Base-by-base conservation (phyloP, 1,284 basidiomycete genomes). In the Pholiota adiposa region DNA sequence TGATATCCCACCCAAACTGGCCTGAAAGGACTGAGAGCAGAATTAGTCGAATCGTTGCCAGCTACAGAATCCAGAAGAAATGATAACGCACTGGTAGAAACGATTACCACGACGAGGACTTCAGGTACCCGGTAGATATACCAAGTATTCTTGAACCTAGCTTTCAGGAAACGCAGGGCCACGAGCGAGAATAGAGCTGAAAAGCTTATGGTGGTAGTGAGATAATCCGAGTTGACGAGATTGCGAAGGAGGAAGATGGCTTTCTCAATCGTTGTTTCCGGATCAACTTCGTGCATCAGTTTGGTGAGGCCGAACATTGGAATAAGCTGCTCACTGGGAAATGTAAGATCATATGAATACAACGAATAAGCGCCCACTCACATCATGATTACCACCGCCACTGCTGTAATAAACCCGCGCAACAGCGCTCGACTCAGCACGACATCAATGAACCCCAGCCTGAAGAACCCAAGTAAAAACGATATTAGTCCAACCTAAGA, bases 371-470 rank as follows among this genome's bases (percentile, higher is more conserved):
- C 12, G 36, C 16, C 4, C 23, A 77, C 84, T 54, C 62, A 90
- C 90, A 91, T 83, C 69, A 86, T 79, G 65, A 93, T 92, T 23
- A 93, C 84, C 4, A 90, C 80, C 0, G 88, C 91, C 19, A 94
- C 83, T 16, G 92, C 92, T 3, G 88, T 87, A 54, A 95, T 87
- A 73, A 97, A 98, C 5, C 96, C 96, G 38, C 93, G 84, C 38
- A 98, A 81, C 6, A 94, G 77, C 4, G 96, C 93, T 59, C 94
- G 86, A 64, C 91, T 93, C n/a, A 98, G 83, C 2, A 98, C 91
- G 16, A 97, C 96, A 72, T 98, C 96, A 54, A 98, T 86, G 75
- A 98, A 98, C 1, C 96, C 96, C 0, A 98, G 81, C 18, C 95
- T 84, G 69, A 97, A 88, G 62, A 97, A 84, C 5, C 96, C 96